Base-by-base conservation (phyloP, 2,329 filamentous ascomycete species). In the Cladophialophora chaetospira region DNA sequence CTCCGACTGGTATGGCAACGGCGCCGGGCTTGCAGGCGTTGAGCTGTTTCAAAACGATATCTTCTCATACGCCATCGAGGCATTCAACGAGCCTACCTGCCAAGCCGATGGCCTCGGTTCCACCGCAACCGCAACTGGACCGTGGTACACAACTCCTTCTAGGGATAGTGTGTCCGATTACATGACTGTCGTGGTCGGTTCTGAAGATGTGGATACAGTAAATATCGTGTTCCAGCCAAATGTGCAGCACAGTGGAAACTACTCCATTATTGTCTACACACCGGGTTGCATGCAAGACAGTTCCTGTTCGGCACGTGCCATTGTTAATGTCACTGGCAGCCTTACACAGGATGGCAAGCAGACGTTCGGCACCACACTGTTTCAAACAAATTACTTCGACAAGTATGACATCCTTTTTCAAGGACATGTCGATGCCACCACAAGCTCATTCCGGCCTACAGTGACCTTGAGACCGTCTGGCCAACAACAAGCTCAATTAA, bases 371-470 rank as follows among this genome's bases (percentile, higher is more conserved):
- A 83, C 79, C 0, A 80, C 82, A 0, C 76, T 97, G 5, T 95
- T 83, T 70, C 94, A 99, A 73, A 96, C 92, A 15, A 99, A 99
- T 74, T 83, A 95, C 70, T 95, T 87, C 71, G 93, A 97, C 77
- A 99, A 99, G 73, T 97, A 96, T 69, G 94, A 99, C 69, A 86
- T 89, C 65, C 86, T 99, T 57, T 96, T 91, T 73, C 88, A 87
- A 63, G 94, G 92, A 44, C 85, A 85, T 63, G 85, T 99, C 52
- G 91, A 97, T 69, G 86, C 86, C 52, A 85, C 82, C 51, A 87
- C 83, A 8, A 77, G 76, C 61, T 82, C 81, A 17, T 97, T 97
- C 78, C 86, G 86, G 38, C 91, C 93, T 11, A 84, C 83, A 3
- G 85, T 99, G 50, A 96, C 88, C 0, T 76, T 99, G 42, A 81